Base-by-base conservation (phyloP, 2,329 filamentous ascomycete genomes). In the Septoria linicola region DNA sequence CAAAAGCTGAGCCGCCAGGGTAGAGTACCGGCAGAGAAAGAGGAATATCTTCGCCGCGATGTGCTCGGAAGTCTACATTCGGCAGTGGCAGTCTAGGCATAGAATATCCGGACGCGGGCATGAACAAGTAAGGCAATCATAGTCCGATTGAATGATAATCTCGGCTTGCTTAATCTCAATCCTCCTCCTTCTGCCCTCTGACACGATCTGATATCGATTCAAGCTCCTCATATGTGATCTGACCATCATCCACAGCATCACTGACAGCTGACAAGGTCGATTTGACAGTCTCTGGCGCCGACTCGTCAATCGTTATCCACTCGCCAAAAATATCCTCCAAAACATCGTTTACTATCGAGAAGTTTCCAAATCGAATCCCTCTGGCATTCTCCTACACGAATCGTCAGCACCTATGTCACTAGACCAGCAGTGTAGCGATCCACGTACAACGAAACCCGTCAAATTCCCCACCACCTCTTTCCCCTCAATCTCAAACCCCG, bases 1-100 rank as follows among this genome's bases (percentile, higher is more conserved):
- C 44, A 16, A 48, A 48, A 16, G 10, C 27, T 20, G 44, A 48
- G 14, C 35, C 44, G 23, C 39, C 44, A 32, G 44, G 44, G 31
- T 48, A 48, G 44, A 41, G 30, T 44, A n/a, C n/a, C n/a, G n/a
- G n/a, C n/a, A n/a, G n/a, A n/a, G n/a, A n/a, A n/a, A n/a, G n/a
- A n/a, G n/a, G n/a, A n/a, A n/a, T n/a, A n/a, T n/a, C n/a, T n/a
- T n/a, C n/a, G n/a, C n/a, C n/a, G n/a, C n/a, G n/a, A n/a, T n/a
- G n/a, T n/a, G n/a, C n/a, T n/a, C n/a, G n/a, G n/a, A n/a, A n/a
- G n/a, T n/a, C n/a, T n/a, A n/a, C n/a, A n/a, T n/a, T n/a, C n/a
- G n/a, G n/a, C n/a, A n/a, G n/a, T n/a, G n/a, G n/a, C n/a, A n/a
- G n/a, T n/a, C n/a, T n/a, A n/a, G n/a, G n/a, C n/a, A n/a, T n/a